Percentiles rank a stretch among this genome's conserved stretches.
Evolutionary conservation across 1,284 basidiomycete genomes (phyloP).

Genomic region (Ustilago bromivora): DNA sequence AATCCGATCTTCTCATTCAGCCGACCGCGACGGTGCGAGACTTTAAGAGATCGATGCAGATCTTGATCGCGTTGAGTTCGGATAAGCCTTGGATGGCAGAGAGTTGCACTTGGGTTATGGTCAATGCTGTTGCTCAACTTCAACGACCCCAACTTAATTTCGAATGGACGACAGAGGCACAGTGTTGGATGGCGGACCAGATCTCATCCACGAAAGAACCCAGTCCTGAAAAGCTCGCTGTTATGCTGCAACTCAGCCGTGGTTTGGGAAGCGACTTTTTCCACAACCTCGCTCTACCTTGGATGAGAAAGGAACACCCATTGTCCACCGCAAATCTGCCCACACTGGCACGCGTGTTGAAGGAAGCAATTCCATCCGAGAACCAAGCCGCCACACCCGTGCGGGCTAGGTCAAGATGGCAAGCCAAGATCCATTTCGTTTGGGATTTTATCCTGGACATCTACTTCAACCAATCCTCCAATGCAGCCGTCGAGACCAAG

Average conservation of each 20-base stretch:
- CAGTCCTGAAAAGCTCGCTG: slow-evolving; percentile 88
- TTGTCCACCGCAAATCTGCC: slow-evolving; percentile 79
- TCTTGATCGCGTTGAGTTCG: slow-evolving; percentile 80
- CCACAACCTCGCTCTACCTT: slow-evolving; percentile 60
- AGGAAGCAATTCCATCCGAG: slow-evolving; percentile 74
- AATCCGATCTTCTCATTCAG: slow-evolving; percentile 76
- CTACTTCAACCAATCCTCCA: slow-evolving; percentile 73
- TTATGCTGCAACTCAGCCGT: slow-evolving; percentile 76
- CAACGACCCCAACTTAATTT: slow-evolving; percentile 20
- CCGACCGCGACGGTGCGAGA: slow-evolving; percentile 75
- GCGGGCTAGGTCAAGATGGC: slow-evolving; percentile 75
- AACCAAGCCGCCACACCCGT: slow-evolving; percentile 73
- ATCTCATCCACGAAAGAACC: slow-evolving; percentile 73
- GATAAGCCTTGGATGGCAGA: slow-evolving; percentile 92
- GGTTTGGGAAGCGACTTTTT: slow-evolving; percentile 31
- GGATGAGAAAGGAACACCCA: slow-evolving; percentile 78
- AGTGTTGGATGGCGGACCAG: slow-evolving; percentile 46
- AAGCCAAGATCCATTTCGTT: slow-evolving; percentile 89
- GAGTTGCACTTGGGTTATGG: slow-evolving; percentile 83
- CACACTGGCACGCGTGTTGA: slow-evolving; percentile 74
- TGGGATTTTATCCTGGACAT: slow-evolving; percentile 87
- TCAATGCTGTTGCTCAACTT: slow-evolving; percentile 39
- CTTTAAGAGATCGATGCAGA: slow-evolving; percentile 77
- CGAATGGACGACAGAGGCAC: slow-evolving; percentile 45
- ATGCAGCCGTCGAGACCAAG: slow-evolving; percentile 62